A percentile compares a stretch with the other conserved stretches of the same genome.
These are phyloP conservation scores for Amphirosellinia nigrospora DNA, from an alignment of 495 filamentous ascomycete species.

Conservation along the genomic window DNA sequence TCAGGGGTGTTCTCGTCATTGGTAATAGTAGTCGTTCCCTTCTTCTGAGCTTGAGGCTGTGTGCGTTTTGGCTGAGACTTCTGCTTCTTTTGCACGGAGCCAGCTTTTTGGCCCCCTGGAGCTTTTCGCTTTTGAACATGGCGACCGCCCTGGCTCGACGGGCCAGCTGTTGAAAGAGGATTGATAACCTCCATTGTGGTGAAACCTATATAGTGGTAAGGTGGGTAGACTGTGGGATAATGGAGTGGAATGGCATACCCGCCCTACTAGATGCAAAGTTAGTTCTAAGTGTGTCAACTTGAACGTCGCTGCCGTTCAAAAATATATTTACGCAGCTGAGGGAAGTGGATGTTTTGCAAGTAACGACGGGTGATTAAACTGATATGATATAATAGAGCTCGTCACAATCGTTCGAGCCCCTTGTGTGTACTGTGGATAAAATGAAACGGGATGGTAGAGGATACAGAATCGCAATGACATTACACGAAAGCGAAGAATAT, in stretches of 20 bases:
- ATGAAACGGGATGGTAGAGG: background rate
- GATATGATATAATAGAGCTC: background rate
- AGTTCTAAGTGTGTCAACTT: background rate
- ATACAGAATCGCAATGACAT: background rate
- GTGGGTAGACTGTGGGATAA: background rate
- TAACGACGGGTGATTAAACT: background rate
- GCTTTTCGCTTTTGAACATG: background rate
- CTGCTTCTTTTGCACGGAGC: background rate
- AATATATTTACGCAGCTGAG: background rate
- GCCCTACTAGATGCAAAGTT: background rate
- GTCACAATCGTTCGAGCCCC: background rate
- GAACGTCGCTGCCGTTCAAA: background rate
- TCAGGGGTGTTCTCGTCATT: background rate
- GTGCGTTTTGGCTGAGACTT: background rate
- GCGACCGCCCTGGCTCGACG: background rate
- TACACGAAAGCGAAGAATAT: background rate
- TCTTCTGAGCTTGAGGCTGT: background rate
- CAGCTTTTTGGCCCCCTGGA: background rate
- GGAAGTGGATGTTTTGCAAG: background rate
- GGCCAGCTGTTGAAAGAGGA: background rate
- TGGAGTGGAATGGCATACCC: background rate
- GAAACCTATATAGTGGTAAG: background rate
- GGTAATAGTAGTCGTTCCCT: background rate
- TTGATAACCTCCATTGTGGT: background rate
- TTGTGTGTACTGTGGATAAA: background rate